phyloP scores from a whole-genome alignment of 768 basidiomycete species.

The Psilocybe sp. region DNA sequence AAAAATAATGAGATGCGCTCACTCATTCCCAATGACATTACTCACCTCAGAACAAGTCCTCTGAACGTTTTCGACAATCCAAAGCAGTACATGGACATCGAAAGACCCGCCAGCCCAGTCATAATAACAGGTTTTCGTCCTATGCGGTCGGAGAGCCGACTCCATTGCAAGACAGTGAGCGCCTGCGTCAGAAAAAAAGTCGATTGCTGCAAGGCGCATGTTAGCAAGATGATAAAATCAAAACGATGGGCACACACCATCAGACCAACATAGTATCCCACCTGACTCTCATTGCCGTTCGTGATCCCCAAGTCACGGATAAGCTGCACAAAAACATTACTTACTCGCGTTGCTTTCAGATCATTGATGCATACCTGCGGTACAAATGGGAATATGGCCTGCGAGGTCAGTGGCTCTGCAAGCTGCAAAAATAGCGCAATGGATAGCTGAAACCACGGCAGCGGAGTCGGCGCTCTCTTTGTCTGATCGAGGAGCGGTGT shows the following conservation, averaged over 20 bases:
- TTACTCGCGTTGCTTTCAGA: not conserved
- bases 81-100: conserved; percentile 70
- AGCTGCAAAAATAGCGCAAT: conserved; percentile 74
- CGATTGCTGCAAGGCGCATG: conserved; percentile 52
- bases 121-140: conserved; percentile 78
- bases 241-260: conserved; percentile 40
- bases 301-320: conserved; percentile 68
- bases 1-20: not conserved
- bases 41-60: conserved; percentile 53
- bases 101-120: conserved; percentile 60
- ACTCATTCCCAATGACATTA: not conserved
- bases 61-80: conserved; percentile 69
- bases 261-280: conserved; percentile 78
- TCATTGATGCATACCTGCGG: conserved; percentile 50
- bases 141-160: conserved; percentile 64
- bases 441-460: conserved; percentile 69
- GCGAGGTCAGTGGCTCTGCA: conserved; percentile 71
- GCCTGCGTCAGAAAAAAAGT: conserved; percentile 76
- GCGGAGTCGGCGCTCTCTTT: conserved; percentile 43
- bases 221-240: not conserved
- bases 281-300: conserved; percentile 63
- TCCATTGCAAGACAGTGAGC: conserved; percentile 72
- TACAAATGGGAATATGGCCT: conserved; percentile 76
- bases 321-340: conserved; percentile 34
- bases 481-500: conserved; percentile 46